Evolutionary conservation across 306 rosid genomes (phyloP).

Genomic region (Senna tora): DNA sequence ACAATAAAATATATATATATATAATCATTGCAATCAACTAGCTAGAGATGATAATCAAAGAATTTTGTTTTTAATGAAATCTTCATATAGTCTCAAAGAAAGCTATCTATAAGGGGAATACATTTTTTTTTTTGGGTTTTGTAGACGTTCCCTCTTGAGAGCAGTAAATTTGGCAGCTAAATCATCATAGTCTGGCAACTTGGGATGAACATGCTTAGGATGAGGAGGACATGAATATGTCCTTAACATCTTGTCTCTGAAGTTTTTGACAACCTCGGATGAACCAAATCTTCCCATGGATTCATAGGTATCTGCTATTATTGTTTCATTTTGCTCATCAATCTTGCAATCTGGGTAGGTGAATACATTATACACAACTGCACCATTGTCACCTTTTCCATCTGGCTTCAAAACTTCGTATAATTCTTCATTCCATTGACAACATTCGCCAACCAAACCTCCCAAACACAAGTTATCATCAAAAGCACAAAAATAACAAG

Average conservation of each 20-base stretch:
- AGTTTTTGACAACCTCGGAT: constrained; percentile 13
- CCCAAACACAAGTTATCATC: constrained; percentile 32
- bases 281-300: constrained; percentile 12
- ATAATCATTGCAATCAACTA: constrained; percentile 10
- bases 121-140: constrained; percentile 32
- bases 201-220: constrained; percentile 81
- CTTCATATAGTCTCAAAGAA: constrained; percentile 16
- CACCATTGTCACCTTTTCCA: constrained; percentile 39
- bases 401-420: constrained; percentile 34
- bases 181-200: constrained; percentile 76
- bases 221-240: constrained; percentile 61
- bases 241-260: constrained; percentile 49
- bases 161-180: constrained; percentile 66
- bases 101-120: neutral
- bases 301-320: constrained; percentile 28
- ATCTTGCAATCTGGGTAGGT: constrained; percentile 38
- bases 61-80: constrained; percentile 4
- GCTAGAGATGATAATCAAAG: constrained; percentile 18
- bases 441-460: constrained; percentile 23
- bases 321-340: constrained; percentile 29
- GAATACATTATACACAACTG: constrained; percentile 40
- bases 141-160: constrained; percentile 55
- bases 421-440: constrained; percentile 29
- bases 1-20: neutral
- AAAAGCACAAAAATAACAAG: constrained; percentile 40